Percentiles rank a stretch among this genome's conserved stretches.
Evolutionary conservation across 805 yeast genomes (phyloP).

Genomic region (Suhomyces faveliae): DNA sequence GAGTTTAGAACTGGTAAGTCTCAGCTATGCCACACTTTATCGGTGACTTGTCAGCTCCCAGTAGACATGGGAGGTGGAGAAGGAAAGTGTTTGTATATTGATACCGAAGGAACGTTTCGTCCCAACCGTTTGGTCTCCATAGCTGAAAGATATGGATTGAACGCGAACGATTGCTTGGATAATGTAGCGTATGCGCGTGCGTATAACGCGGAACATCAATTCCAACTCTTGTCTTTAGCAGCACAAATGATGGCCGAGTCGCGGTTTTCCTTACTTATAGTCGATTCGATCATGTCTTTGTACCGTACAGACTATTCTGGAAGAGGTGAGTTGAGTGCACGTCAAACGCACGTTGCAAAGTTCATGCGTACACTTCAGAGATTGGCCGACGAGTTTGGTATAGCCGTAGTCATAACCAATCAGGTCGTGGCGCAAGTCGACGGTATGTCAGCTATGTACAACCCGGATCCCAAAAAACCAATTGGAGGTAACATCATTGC

Average conservation of each 20-base stretch:
- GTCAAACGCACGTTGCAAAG: constrained; percentile 92
- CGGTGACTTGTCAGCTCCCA: constrained; percentile 95
- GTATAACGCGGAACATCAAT: constrained; percentile 94
- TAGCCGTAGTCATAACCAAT: constrained; percentile 88
- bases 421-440: constrained; percentile 99
- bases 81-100: constrained; percentile 93
- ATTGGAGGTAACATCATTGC: constrained; percentile 98
- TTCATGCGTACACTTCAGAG: constrained; percentile 89
- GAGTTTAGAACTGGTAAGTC: constrained; percentile 98
- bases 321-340: constrained; percentile 90
- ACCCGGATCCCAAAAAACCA: constrained; percentile 97
- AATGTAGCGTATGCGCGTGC: constrained; percentile 98
- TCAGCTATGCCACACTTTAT: constrained; percentile 93
- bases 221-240: constrained; percentile 81
- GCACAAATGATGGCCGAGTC: constrained; percentile 96
- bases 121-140: constrained; percentile 87
- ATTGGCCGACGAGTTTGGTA: constrained; percentile 95
- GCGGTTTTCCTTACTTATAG: constrained; percentile 82
- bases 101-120: constrained; percentile 96
- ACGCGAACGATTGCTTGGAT: constrained; percentile 91
- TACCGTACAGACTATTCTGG: constrained; percentile 95
- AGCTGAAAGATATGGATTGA: constrained; percentile 86
- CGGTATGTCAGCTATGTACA: constrained; percentile 76
- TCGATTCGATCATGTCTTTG: constrained; percentile 96
- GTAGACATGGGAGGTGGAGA: constrained; percentile 98